Evolutionary conservation across 176 grass and related monocot species (phyloP).

Genomic region (bread wheat (Triticum aestivum)): DNA sequence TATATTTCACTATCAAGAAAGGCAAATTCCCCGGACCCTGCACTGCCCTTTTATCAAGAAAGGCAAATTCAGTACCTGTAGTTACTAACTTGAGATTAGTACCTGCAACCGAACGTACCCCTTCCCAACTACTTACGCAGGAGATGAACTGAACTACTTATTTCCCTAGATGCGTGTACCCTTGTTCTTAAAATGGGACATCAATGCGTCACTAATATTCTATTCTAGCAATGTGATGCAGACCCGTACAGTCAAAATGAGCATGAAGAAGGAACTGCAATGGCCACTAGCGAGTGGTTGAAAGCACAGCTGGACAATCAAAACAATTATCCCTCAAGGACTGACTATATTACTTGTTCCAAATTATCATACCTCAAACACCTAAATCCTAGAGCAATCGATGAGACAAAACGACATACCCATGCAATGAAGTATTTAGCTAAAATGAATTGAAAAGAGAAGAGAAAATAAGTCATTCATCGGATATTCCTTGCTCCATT

Average conservation of each 20-base stretch:
- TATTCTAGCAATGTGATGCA: neutral
- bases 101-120: neutral
- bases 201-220: slow-evolving; percentile 11
- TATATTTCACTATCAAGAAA: slow-evolving; percentile 19
- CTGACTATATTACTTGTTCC: neutral
- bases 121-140: neutral
- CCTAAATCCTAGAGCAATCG: neutral
- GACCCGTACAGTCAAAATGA: neutral
- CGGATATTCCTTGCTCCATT: neutral
- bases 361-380: neutral
- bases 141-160: neutral
- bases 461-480: no score
- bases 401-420: neutral
- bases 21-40: neutral
- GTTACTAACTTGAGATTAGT: slow-evolving; percentile 14
- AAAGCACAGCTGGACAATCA: neutral
- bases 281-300: neutral
- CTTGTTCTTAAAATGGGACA: slow-evolving; percentile 14
- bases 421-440: neutral
- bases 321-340: slow-evolving; percentile 12
- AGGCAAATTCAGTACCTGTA: slow-evolving; percentile 33
- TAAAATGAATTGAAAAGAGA: neutral
- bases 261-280: neutral
- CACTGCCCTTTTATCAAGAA: neutral
- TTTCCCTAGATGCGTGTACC: neutral